Evolutionary conservation across 2,329 filamentous ascomycete species (phyloP), one percentile per base, ranked within the genome.

Genomic region (Nothopassalora personata): DNA sequence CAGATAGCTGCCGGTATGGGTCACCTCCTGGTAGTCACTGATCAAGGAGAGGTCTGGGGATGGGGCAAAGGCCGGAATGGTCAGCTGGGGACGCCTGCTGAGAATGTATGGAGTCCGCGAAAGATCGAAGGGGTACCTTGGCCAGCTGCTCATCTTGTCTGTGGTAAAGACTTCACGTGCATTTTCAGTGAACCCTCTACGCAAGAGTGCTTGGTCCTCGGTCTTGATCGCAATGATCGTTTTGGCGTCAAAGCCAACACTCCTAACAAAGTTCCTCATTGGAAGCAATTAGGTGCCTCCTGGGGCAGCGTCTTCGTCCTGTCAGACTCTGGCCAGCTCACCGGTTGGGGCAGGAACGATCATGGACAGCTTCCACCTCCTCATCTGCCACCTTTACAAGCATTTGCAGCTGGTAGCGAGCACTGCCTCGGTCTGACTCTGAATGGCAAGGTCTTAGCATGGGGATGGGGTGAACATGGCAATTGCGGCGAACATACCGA

Each of bases 381-480:
- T 1, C 76, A 78, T 27, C 71, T 95, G 1, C 86, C 87, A 0
- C 69, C 71, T 1, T 69, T 91, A 3, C 74, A 76, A 9, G 77
- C 79, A 27, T 81, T 97, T n/a, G 88, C 89, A 3, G 83, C 89
- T 49, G 94, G 94, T 0, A 97, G 93, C 70, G 94, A 97, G 74
- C 94, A 99, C 73, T 85, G 84, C n/a, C 74, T 97, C 62, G 90
- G 86, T 8, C 74, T 93, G 28, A 85, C 88, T 9, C 78, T 81
- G 19, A 54, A 64, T 61, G 84, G 84, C 1, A 82, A 86, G 53
- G 84, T 96, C 1, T 75, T 95, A 52, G 84, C 90, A 1, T 97
- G 93, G 91, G 94, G 94, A 19, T 99, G 94, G 94, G 92, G 91
- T 1, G 93, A 97, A 75, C 94, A 99, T 75, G 94, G 94, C 1